Evolutionary conservation across 768 basidiomycete species (phyloP).

Genomic region (Zangia roseola): DNA sequence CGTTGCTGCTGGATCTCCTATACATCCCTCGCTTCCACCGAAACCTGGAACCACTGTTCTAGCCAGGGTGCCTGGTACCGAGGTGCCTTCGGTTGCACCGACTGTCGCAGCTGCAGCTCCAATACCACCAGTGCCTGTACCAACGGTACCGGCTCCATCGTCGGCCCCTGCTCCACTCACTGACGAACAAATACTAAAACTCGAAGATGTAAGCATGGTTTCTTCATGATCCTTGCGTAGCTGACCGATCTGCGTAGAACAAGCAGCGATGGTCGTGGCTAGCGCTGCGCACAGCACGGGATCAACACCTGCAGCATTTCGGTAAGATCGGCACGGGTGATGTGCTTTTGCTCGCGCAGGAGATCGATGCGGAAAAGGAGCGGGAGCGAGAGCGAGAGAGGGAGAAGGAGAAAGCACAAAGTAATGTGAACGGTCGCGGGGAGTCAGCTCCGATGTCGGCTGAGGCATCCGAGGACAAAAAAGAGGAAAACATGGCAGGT

Average conservation of each 20-base stretch:
- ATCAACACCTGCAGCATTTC: constrained; percentile 72
- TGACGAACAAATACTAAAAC: constrained; percentile 53
- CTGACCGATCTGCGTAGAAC: constrained; percentile 46
- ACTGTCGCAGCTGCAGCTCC: constrained; percentile 7
- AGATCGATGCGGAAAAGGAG: constrained; percentile 38
- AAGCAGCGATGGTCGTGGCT: constrained; percentile 81
- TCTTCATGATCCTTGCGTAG: neutral
- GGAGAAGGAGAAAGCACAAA: constrained; percentile 32
- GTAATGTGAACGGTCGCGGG: constrained; percentile 20
- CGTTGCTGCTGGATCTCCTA: constrained; percentile 38
- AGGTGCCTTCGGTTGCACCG: constrained; percentile 29
- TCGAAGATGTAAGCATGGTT: constrained; percentile 54
- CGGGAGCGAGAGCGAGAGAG: constrained; percentile 38
- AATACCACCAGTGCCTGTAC: constrained; percentile 9
- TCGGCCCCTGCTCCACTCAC: constrained; percentile 29
- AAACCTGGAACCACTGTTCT: constrained; percentile 54
- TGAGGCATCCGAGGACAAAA: constrained; percentile 22
- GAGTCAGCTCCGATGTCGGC: constrained; percentile 24
- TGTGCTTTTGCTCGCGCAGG: constrained; percentile 44
- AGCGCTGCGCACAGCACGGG: constrained; percentile 72
- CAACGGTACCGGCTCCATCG: constrained; percentile 13
- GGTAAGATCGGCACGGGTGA: constrained; percentile 83
- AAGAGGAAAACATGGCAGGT: constrained; percentile 22
- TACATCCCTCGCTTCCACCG: constrained; percentile 72
- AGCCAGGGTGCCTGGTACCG: constrained; percentile 29